phyloP scores from a whole-genome alignment of 768 basidiomycete species.

The Naganishia vaughanmartiniae region DNA sequence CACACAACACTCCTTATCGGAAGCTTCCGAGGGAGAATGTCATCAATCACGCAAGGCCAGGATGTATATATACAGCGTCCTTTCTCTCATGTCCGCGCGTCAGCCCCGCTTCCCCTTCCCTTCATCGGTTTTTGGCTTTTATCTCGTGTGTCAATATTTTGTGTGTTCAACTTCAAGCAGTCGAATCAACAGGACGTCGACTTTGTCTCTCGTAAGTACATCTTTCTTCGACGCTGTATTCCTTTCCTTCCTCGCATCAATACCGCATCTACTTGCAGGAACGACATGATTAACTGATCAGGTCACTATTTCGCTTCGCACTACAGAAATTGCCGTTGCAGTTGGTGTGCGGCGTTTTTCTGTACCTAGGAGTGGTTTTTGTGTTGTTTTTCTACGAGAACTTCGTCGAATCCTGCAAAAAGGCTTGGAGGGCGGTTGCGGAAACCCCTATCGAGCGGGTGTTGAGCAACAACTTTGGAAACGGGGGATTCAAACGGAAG shows the following conservation, averaged over 20 bases:
- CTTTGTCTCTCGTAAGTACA: not conserved
- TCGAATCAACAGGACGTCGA: not conserved
- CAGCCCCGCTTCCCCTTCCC: not conserved
- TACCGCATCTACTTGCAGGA: not conserved
- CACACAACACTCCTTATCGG: not conserved
- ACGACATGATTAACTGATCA: not conserved
- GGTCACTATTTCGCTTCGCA: not conserved
- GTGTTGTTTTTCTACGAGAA: not conserved
- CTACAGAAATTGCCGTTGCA: conserved; percentile 1
- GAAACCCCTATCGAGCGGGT: too few species aligned
- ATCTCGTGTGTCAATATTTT: not conserved
- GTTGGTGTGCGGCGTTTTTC: not conserved
- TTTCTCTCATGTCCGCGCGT: not conserved
- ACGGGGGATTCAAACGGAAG: too few species aligned
- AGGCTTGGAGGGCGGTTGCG: too few species aligned
- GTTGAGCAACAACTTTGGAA: too few species aligned
- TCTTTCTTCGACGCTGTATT: not conserved
- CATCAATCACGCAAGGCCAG: not conserved
- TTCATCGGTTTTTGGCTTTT: not conserved
- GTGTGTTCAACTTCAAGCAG: not conserved
- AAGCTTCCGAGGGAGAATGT: not conserved
- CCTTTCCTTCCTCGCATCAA: not conserved
- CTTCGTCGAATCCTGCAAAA: too few species aligned
- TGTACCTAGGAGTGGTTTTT: not conserved
- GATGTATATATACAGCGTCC: conserved; percentile 8